Base-by-base conservation (phyloP, 2,329 filamentous ascomycete species). In the Cryphonectria carpinicola region DNA sequence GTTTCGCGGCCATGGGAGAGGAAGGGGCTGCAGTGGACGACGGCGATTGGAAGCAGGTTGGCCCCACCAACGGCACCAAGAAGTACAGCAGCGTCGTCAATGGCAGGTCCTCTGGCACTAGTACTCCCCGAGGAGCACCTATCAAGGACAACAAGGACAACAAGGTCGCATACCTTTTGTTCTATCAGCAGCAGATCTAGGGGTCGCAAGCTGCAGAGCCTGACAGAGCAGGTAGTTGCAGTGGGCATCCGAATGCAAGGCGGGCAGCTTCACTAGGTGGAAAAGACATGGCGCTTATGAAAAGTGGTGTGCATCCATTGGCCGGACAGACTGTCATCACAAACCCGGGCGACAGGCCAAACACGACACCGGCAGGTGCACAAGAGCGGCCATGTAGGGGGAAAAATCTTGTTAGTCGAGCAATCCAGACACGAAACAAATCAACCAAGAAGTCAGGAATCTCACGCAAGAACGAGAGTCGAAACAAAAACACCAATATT, bases 111-210 rank as follows among this genome's bases (percentile, higher is more conserved):
- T 82, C 81, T 63, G 84, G 43, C 81, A 82, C 74, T 81, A 82
- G 84, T 77, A 82, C 83, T 81, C 81, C 85, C 82, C 86, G 88
- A 83, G 74, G 85, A 77, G 86, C 88, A 82, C 81, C 89, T 80
- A 73, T 84, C 79, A 85, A 89, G 80, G 89, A 90, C 76, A 89
- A 90, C 76, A 87, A 93, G 78, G 94, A 93, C 81, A 97, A 95
- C 86, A 97, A 97, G 86, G 95, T 98, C 71, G 96, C 96, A 4
- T 99, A 99, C 82, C 89, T 99, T 75, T 83, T 99, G 78, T 97
- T 99, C 83, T 99, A 99, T 81, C 92, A 98, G 83, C 41, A 68
- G 41, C 66, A 68, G 58, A 70, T 68, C 39, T 72, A 72, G 60
- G 49, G 28, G 32, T 41, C 35, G 39, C 41, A 39, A 49, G 25